phyloP scores from a whole-genome alignment of 192 early-diverging fungal genomes.

The Coemansia sp. region DNA sequence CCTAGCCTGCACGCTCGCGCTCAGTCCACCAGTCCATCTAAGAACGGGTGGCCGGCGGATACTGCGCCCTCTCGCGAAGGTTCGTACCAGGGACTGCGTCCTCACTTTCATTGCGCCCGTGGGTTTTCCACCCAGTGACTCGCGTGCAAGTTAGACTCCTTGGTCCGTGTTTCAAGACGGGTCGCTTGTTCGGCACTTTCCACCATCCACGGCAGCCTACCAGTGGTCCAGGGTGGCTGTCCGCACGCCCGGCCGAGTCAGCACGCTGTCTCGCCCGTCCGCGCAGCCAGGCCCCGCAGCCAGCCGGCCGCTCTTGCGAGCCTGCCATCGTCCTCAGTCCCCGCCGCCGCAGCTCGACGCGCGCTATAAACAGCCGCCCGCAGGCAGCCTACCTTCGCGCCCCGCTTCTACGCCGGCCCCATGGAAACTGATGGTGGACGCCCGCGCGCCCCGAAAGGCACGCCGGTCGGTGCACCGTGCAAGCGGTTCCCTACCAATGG shows the following conservation, averaged over 20 bases:
- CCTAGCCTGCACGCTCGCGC: conserved; percentile 67
- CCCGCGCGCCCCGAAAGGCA: no score
- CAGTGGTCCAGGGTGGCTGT: neutral
- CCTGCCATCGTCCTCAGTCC: conserved; percentile 59
- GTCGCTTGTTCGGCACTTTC: conserved; percentile 66
- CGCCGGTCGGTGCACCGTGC: conserved; percentile 10
- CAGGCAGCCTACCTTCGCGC: conserved; percentile 49
- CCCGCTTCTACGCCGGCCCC: conserved; percentile 49
- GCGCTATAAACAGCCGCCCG: conserved; percentile 60
- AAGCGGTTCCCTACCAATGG: conserved; percentile 74
- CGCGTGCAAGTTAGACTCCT: conserved; percentile 79
- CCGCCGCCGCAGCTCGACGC: conserved; percentile 45
- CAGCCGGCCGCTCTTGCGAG: conserved; percentile 2
- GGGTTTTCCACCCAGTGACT: conserved; percentile 60
- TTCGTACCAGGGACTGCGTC: conserved; percentile 21
- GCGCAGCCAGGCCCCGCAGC: neutral
- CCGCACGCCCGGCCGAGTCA: conserved; percentile 6
- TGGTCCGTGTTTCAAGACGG: conserved; percentile 82
- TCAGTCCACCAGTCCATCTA: conserved; percentile 52
- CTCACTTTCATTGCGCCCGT: conserved; percentile 61
- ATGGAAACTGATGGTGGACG: conserved; percentile 50
- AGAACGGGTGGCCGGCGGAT: conserved; percentile 57
- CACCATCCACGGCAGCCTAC: conserved; percentile 53
- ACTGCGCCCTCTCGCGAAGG: conserved; percentile 43
- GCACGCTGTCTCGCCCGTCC: conserved; percentile 23